A percentile compares a stretch with the other conserved stretches of the same genome.
These are phyloP conservation scores for Themeda triandra DNA, from an alignment of 176 grass and related monocot species.

Conservation along the genomic window DNA sequence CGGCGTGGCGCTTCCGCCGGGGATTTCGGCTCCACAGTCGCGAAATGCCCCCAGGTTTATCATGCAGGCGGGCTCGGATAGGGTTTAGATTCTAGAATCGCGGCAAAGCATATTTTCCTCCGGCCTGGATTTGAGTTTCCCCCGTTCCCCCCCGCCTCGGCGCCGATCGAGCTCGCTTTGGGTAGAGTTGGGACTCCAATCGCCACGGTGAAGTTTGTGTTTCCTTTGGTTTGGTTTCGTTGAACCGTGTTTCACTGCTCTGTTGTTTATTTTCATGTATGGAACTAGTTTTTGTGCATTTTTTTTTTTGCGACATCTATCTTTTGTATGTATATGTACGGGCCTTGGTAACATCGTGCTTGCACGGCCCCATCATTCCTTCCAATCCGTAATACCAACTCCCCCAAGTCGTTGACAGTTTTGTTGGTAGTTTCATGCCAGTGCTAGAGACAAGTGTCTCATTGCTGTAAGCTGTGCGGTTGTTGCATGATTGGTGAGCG, in stretches of 20 bases:
- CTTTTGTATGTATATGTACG: background rate
- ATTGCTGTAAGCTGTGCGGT: background rate
- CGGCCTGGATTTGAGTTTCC: too few relatives aligned
- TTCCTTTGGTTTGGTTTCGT: background rate
- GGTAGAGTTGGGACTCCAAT: background rate
- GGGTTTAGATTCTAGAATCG: background rate
- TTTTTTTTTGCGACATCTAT: background rate
- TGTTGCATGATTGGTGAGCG: constrained; percentile 13
- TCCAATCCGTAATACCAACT: constrained; percentile 2
- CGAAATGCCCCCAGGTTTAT: constrained; percentile 2
- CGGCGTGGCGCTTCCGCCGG: background rate
- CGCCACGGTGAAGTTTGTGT: background rate
- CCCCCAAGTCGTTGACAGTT: constrained; percentile 30
- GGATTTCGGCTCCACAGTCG: background rate
- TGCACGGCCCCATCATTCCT: constrained; percentile 1
- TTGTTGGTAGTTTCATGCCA: background rate
- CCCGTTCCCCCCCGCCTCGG: too few relatives aligned
- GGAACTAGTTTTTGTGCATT: background rate
- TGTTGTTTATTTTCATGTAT: background rate
- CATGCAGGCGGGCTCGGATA: background rate
- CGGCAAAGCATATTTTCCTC: background rate
- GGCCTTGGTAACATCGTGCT: constrained; percentile 3
- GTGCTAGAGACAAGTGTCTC: background rate
- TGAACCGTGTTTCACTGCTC: background rate
- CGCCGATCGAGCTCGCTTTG: background rate